Percentiles rank a stretch among this genome's conserved stretches.
Evolutionary conservation across 768 basidiomycete species (phyloP).

Genomic region (Pisolithus orientalis): DNA sequence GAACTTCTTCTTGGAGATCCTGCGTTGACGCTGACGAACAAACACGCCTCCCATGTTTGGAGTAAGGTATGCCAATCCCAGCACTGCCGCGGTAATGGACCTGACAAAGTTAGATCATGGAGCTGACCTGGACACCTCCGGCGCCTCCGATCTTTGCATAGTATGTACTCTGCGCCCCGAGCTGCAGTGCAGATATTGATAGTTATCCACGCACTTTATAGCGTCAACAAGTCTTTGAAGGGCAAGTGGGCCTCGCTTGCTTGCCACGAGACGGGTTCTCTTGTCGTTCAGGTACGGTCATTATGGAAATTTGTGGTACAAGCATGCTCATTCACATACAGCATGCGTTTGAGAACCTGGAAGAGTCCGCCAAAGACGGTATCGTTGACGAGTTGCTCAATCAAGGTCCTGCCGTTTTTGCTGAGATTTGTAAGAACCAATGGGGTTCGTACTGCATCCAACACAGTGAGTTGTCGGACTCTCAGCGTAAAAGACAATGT

Average conservation of each 20-base stretch:
- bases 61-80: slow-evolving; percentile 53
- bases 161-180: slow-evolving; percentile 36
- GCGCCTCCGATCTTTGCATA: slow-evolving; percentile 85
- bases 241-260: slow-evolving; percentile 88
- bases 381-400: slow-evolving; percentile 81
- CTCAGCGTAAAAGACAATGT: not conserved
- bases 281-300: slow-evolving; percentile 69
- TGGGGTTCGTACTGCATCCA: slow-evolving; percentile 89
- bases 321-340: slow-evolving; percentile 22
- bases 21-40: slow-evolving; percentile 80
- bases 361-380: slow-evolving; percentile 76
- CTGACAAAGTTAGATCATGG: slow-evolving; percentile 64
- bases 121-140: slow-evolving; percentile 79
- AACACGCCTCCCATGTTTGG: slow-evolving; percentile 90
- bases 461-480: slow-evolving; percentile 53
- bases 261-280: slow-evolving; percentile 85
- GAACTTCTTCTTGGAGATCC: slow-evolving; percentile 82
- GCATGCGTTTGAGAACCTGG: slow-evolving; percentile 84
- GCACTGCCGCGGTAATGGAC: slow-evolving; percentile 5
- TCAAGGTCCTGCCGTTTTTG: slow-evolving; percentile 59
- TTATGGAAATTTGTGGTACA: not conserved
- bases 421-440: slow-evolving; percentile 78
- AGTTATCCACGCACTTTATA: slow-evolving; percentile 19
- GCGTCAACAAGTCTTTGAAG: slow-evolving; percentile 81
- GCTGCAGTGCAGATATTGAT: not conserved